Evolutionary conservation across 1,284 basidiomycete species (phyloP).

Genomic region (Tylopilus orsonianus): DNA sequence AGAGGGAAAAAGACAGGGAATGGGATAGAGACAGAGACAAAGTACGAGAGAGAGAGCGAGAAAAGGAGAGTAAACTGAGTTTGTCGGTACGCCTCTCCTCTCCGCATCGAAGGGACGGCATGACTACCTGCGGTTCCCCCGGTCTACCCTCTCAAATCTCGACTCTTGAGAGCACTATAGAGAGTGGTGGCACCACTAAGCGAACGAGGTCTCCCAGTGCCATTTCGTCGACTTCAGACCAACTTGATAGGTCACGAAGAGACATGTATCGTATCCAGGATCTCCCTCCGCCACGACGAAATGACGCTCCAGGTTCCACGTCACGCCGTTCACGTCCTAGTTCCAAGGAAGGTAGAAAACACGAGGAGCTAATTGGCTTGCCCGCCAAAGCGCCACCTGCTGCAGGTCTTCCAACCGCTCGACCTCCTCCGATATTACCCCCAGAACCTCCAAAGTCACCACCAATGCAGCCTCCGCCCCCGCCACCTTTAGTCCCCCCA

Average conservation of each 20-base stretch:
- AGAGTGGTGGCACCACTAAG: slow-evolving; percentile 11
- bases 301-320: slow-evolving; percentile 3
- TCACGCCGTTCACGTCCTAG: slow-evolving; percentile 16
- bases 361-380: slow-evolving; percentile 3
- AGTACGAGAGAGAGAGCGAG: neutral
- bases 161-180: slow-evolving; percentile 14
- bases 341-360: slow-evolving; percentile 15
- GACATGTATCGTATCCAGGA: slow-evolving; percentile 16
- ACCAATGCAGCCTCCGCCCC: slow-evolving; percentile 22
- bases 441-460: slow-evolving; percentile 23
- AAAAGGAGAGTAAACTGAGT: slow-evolving; percentile 12
- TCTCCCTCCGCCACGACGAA: slow-evolving; percentile 2
- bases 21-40: neutral
- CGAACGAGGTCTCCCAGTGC: slow-evolving; percentile 24
- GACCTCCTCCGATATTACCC: neutral
- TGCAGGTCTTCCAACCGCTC: slow-evolving; percentile 1
- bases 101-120: slow-evolving; percentile 23
- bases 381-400: slow-evolving; percentile 6
- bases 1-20: slow-evolving; percentile 12
- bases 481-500: slow-evolving; percentile 11
- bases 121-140: slow-evolving; percentile 11
- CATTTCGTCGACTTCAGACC: slow-evolving; percentile 27
- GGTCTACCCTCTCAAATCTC: slow-evolving; percentile 16
- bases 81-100: slow-evolving; percentile 8
- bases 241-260: slow-evolving; percentile 21